Evolutionary conservation across 2,329 filamentous ascomycete species (phyloP).

Genomic region (Aureobasidium sp.): DNA sequence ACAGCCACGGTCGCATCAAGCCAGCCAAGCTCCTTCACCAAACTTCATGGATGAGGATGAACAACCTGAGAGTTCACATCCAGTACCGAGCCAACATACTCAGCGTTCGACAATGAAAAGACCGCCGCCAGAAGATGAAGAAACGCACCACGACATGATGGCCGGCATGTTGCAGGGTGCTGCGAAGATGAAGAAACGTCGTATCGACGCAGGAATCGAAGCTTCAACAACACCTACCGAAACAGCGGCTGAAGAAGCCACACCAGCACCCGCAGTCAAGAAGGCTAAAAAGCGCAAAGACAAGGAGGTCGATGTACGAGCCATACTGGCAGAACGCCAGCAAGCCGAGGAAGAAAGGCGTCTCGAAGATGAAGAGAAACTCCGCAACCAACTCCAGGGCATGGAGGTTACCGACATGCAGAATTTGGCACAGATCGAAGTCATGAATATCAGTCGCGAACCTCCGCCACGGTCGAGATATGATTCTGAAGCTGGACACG

Average conservation of each 20-base stretch:
- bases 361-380: slow-evolving; percentile 57
- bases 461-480: slow-evolving; percentile 19
- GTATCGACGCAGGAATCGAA: slow-evolving; percentile 44
- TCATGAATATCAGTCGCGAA: slow-evolving; percentile 49
- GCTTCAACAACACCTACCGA: background rate
- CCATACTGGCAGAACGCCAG: slow-evolving; percentile 49
- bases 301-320: slow-evolving; percentile 60
- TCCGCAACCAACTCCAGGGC: slow-evolving; percentile 49
- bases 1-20: slow-evolving; percentile 8
- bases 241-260: background rate
- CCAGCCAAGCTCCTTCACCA: slow-evolving; percentile 19
- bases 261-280: slow-evolving; percentile 17
- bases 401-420: slow-evolving; percentile 66
- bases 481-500: slow-evolving; percentile 32
- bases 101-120: slow-evolving; percentile 23
- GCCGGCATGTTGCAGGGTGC: slow-evolving; percentile 69
- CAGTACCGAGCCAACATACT: slow-evolving; percentile 23
- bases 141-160: slow-evolving; percentile 45
- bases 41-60: slow-evolving; percentile 20
- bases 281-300: slow-evolving; percentile 42
- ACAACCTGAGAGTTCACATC: slow-evolving; percentile 17
- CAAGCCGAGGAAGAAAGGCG: slow-evolving; percentile 46
- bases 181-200: slow-evolving; percentile 69
- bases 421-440: slow-evolving; percentile 66
- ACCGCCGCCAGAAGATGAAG: slow-evolving; percentile 18